Percentiles rank a stretch among this genome's conserved stretches.
Evolutionary conservation across 2,329 filamentous ascomycete species (phyloP).

Genomic region (Aspergillus vadensis): DNA sequence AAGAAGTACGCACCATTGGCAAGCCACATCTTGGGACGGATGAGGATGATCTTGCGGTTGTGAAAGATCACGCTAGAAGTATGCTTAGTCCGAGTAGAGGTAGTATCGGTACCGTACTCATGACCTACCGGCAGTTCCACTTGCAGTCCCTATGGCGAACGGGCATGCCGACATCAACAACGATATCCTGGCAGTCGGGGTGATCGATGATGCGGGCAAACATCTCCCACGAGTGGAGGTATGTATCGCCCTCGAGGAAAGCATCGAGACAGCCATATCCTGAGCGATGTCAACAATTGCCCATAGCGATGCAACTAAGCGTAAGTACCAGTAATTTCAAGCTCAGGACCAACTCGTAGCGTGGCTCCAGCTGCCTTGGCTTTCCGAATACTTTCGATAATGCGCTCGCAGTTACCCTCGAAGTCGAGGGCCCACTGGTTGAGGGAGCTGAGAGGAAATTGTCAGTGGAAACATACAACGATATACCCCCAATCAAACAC

Average conservation of each 20-base stretch:
- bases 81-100: not conserved
- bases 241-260: conserved; percentile 61
- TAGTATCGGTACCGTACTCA: not conserved
- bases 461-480: conserved; percentile 12
- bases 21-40: conserved; percentile 71
- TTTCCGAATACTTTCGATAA: conserved; percentile 62
- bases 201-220: conserved; percentile 63
- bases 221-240: conserved; percentile 64
- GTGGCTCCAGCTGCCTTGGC: conserved; percentile 65
- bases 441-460: conserved; percentile 32
- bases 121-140: conserved; percentile 61
- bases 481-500: conserved; percentile 3
- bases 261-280: conserved; percentile 68
- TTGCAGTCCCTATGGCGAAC: conserved; percentile 63
- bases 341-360: conserved; percentile 61
- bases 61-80: conserved; percentile 55
- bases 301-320: not conserved
- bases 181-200: conserved; percentile 63
- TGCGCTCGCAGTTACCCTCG: conserved; percentile 64
- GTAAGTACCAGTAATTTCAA: conserved; percentile 54
- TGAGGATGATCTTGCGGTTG: conserved; percentile 68
- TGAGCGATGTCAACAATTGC: conserved; percentile 8
- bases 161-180: conserved; percentile 66
- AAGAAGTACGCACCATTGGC: conserved; percentile 54
- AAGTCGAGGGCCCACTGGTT: conserved; percentile 62